A percentile compares a stretch with the other conserved stretches of the same genome.
phyloP scores from a whole-genome alignment of 2,329 filamentous ascomycete species.

The Alternaria sp. region DNA sequence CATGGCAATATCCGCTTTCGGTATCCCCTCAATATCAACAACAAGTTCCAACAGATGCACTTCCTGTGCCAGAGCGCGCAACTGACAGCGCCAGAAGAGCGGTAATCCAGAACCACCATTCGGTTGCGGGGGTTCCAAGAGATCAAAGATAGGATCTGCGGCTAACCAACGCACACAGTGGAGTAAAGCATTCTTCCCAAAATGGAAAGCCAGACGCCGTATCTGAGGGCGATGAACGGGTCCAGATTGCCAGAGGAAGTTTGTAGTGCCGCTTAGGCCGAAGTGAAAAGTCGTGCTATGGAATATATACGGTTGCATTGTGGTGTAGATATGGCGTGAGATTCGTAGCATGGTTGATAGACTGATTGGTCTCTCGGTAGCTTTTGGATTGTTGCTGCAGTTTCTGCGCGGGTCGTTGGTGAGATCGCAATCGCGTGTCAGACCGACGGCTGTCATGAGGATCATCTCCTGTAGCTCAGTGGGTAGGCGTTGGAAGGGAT shows the following conservation, averaged over 20 bases:
- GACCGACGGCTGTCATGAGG: slow-evolving; percentile 29
- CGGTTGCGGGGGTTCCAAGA: slow-evolving; percentile 36
- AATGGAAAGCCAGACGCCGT: slow-evolving; percentile 32
- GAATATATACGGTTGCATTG: slow-evolving; percentile 34
- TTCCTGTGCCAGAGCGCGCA: slow-evolving; percentile 37
- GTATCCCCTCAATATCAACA: slow-evolving; percentile 33
- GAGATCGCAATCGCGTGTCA: slow-evolving; percentile 23
- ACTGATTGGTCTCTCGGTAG: slow-evolving; percentile 18
- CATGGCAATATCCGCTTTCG: slow-evolving; percentile 30
- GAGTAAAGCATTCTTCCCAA: slow-evolving; percentile 28
- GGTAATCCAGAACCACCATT: slow-evolving; percentile 29
- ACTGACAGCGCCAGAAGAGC: slow-evolving; percentile 44
- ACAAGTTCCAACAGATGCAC: slow-evolving; percentile 33
- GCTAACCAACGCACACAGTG: slow-evolving; percentile 45
- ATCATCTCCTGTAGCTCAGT: slow-evolving; percentile 43
- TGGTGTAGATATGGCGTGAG: slow-evolving; percentile 26
- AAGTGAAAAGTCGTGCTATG: slow-evolving; percentile 37
- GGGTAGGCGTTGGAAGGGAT: slow-evolving; percentile 34
- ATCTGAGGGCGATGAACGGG: slow-evolving; percentile 33
- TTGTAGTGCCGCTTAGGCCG: slow-evolving; percentile 15
- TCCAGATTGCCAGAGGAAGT: slow-evolving; percentile 23
- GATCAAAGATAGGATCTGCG: slow-evolving; percentile 36
- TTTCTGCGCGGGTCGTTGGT: slow-evolving; percentile 11
- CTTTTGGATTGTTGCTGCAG: neutral
- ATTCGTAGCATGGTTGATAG: slow-evolving; percentile 31